Evolutionary conservation across 148 eudicot genomes (phyloP), one percentile per base, ranked within the genome.

Genomic region (Selenicereus undatus): DNA sequence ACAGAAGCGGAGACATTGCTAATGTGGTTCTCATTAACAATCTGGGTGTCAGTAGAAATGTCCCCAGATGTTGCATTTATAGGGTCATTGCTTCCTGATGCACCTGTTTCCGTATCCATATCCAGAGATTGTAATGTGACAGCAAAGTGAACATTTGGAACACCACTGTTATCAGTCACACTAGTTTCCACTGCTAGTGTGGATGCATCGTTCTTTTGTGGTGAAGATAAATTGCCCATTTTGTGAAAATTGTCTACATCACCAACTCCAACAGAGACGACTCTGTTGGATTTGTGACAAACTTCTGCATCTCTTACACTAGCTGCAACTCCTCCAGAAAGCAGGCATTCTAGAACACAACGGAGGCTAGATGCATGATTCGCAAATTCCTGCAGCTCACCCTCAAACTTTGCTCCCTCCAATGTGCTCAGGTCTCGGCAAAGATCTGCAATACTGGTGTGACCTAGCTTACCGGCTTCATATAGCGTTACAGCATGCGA

Each of bases 361-460:
- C 98, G 93, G 56, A 96, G 95, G 80, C 99, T 96, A 86, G 92
- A 96, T 64, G 99, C 99, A 88, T 96, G 99, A 91, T 96, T 96
- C 81, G 99, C 99, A 83, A 96, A 96, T 78, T 96, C 99, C 88
- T 96, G 99, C 78, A 96, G 85, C 80, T 96, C 99, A 74, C 99
- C 99, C 86, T 96, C 99, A 82, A 96, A 96, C 76, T 88, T 96
- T 72, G 97, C 83, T 80, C 98, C 98, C 87, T 96, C 98, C 73
- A 96, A 89, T 81, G 98, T 92, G 74, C 93, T 82, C 79, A 96
- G 90, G 85, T 96, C 99, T 82, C 87, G 91, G 89, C 99, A 96
- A 82, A 96, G 97, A 86, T 96, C 97, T 76, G 91, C 84, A 88
- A 96, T 96, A 88, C 97, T 89, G 71, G 97, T 84, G 86, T 93